Conservation (phyloP, 306 rosid species). For the Prunus mume region DNA sequence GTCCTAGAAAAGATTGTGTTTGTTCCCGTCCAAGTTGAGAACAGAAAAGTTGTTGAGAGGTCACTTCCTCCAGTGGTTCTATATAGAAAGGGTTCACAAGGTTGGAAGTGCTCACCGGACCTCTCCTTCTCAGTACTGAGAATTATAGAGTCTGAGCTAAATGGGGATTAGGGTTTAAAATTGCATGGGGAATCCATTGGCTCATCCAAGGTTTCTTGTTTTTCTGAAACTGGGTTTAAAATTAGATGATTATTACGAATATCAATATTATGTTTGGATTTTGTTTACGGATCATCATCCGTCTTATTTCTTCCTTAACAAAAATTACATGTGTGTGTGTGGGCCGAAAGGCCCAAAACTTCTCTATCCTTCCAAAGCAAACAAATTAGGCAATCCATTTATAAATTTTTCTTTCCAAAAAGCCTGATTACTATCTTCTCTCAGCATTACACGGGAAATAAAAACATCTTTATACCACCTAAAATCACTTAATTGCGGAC, state of each 20-base stretch:
- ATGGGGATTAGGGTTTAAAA: too few relatives aligned
- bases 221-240: not conserved
- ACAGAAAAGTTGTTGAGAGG: not conserved
- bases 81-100: not conserved
- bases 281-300: not conserved
- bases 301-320: not conserved
- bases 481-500: too few relatives aligned
- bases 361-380: too few relatives aligned
- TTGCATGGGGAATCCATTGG: not conserved
- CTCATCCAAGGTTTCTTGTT: not conserved
- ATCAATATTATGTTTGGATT: not conserved
- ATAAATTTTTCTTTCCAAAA: too few relatives aligned
- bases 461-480: too few relatives aligned
- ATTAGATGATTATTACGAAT: not conserved
- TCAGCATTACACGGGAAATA: too few relatives aligned
- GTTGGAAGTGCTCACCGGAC: not conserved
- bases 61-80: not conserved
- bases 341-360: too few relatives aligned
- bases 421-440: too few relatives aligned
- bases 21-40: not conserved
- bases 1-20: constrained; percentile 13
- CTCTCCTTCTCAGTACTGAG: not conserved
- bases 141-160: not conserved
- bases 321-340: too few relatives aligned
- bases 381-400: too few relatives aligned